phyloP scores from a whole-genome alignment of 1,284 basidiomycete genomes.

The Boletus semigastroideus region DNA sequence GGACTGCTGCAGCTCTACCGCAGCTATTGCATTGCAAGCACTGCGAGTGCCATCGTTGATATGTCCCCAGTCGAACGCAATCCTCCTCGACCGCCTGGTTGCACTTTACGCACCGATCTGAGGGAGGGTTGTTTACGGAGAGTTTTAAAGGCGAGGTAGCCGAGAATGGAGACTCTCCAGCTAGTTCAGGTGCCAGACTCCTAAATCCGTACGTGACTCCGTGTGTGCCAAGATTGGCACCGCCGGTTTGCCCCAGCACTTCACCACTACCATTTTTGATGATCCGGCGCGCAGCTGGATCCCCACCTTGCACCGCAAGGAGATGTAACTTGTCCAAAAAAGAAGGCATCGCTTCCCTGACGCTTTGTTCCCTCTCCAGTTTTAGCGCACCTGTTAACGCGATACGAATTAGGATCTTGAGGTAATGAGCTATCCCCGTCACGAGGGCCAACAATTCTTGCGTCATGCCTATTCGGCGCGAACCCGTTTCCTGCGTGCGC shows the following conservation, averaged over 20 bases:
- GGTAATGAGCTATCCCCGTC: slow-evolving; percentile 96
- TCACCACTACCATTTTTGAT: slow-evolving; percentile 70
- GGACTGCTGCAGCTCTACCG: slow-evolving; percentile 72
- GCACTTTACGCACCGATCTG: slow-evolving; percentile 91
- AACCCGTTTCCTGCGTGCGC: slow-evolving; percentile 92
- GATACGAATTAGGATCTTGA: slow-evolving; percentile 99
- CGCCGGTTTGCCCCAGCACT: slow-evolving; percentile 42
- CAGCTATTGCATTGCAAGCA: slow-evolving; percentile 86
- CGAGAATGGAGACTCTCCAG: slow-evolving; percentile 82
- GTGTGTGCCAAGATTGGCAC: slow-evolving; percentile 69
- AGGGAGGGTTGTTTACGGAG: slow-evolving; percentile 65
- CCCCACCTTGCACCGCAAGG: slow-evolving; percentile 85
- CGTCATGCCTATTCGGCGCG: slow-evolving; percentile 91
- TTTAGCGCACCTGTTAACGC: slow-evolving; percentile 95
- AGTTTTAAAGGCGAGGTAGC: slow-evolving; percentile 43
- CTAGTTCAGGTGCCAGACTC: slow-evolving; percentile 84
- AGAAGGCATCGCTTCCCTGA: slow-evolving; percentile 80
- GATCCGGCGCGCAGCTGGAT: slow-evolving; percentile 71
- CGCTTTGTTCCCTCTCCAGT: slow-evolving; percentile 87
- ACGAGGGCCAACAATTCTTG: slow-evolving; percentile 97
- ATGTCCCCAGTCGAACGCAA: slow-evolving; percentile 90
- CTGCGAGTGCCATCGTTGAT: slow-evolving; percentile 93
- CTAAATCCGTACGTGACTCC: slow-evolving; percentile 86
- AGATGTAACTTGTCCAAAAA: slow-evolving; percentile 93
- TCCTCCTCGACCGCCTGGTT: slow-evolving; percentile 94